Base-by-base conservation (phyloP, 805 yeast species). In the Kazachstania viticola region DNA sequence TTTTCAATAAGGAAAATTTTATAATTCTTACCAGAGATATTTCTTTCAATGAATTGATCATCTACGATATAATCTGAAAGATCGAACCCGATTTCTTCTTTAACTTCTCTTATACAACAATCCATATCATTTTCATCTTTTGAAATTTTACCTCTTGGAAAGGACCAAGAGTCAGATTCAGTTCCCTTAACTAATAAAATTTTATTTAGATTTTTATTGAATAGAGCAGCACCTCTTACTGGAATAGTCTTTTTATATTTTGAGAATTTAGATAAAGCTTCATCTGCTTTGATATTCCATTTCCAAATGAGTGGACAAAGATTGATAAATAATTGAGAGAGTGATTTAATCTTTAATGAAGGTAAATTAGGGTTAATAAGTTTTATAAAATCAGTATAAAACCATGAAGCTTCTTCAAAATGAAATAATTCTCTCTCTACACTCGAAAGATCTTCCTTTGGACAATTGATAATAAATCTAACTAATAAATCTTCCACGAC, bases 331-430 rank as follows among this genome's bases (percentile, higher is more conserved):
- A 64, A 66, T 28, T 77, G 69, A 0, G 87, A 75, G 53, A 91
- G 87, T 7, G 68, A 58, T 52, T 79, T 79, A 71, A 85, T 75
- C 48, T 77, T 79, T 64, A 87, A 60, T 2, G 71, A 51, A 2
- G 96, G 97, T 36, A 88, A 64, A 21, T 65, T 55, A 6, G 91
- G 87, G 52, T 84, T 79, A 45, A 77, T 59, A 22, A 69, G 70
- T 22, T 87, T 69, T 9, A 79, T 66, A 46, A 79, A 87, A 57
- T 91, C 99, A 30, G 79, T 70, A 57, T 87, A 91, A 51, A 81
- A 91, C 98, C 98, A 91, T 45, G 85, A 95, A 2, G 98, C 98
- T 56, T 91, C 97, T 62, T 91, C 99, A 26, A 91, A 77, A 53
- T 87, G 94, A 61, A 91, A 91, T 49, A 85, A 72, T 17, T 87